phyloP scores from a whole-genome alignment of 208 protist genomes.

The Angomonas deanei region DNA sequence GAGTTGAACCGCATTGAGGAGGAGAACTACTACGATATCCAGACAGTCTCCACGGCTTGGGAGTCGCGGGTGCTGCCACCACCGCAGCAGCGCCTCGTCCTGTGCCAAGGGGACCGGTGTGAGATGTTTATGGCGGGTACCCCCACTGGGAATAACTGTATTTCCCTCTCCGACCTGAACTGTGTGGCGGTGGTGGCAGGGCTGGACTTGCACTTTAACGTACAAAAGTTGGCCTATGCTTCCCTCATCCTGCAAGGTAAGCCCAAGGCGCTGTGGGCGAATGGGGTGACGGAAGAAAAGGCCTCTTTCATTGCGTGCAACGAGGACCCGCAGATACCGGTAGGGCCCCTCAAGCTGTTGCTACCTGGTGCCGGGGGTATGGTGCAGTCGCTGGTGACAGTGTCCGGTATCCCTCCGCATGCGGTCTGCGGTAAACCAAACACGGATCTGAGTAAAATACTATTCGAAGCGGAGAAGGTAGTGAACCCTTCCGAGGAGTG shows the following conservation, averaged over 20 bases:
- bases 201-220: constrained; percentile 62
- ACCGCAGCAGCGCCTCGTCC: constrained; percentile 29
- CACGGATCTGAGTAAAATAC: constrained; percentile 43
- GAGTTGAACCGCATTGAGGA: constrained; percentile 51
- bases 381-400: constrained; percentile 29
- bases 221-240: constrained; percentile 50
- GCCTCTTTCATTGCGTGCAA: constrained; percentile 66
- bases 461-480: constrained; percentile 51
- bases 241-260: constrained; percentile 33
- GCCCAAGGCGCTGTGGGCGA: neutral
- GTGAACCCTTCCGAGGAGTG: constrained; percentile 29
- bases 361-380: constrained; percentile 54
- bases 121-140: constrained; percentile 17
- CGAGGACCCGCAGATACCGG: constrained; percentile 60
- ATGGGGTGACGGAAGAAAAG: neutral
- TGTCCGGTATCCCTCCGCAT: constrained; percentile 26
- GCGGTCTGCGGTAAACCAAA: constrained; percentile 67
- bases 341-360: constrained; percentile 27
- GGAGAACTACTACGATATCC: constrained; percentile 30
- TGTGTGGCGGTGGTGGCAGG: constrained; percentile 55
- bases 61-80: constrained; percentile 24
- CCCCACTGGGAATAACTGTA: constrained; percentile 4
- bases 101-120: constrained; percentile 23
- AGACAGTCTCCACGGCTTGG: constrained; percentile 27
- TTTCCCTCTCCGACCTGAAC: constrained; percentile 54